Base-by-base conservation (phyloP, 2,329 filamentous ascomycete genomes). In the Cladosporium sp. region DNA sequence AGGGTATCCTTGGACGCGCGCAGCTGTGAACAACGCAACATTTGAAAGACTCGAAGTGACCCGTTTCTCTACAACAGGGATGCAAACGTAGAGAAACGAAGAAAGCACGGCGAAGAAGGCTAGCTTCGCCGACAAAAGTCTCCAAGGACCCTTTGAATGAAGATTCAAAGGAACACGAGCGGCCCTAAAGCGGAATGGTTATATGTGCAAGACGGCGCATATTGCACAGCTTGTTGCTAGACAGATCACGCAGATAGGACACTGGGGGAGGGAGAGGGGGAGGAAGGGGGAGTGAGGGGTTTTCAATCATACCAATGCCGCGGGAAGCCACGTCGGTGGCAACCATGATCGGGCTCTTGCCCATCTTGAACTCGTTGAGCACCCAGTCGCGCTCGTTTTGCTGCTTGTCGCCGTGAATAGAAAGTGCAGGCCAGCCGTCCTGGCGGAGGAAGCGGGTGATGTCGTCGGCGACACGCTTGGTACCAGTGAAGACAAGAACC, bases 361-460 rank as follows among this genome's bases (percentile, higher is more conserved):
- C 92, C 66, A 90, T 90, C 87, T 97, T 99, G 87, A 99, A 99
- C 78, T 97, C 93, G 78, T 97, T 95, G 74, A 99, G 84, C 71
- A 97, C 94, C 92, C 94, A 97, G 78, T 97, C 94, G 82, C 94
- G 92, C 82, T 99, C 94, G 78, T 97, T 96, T 75, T 99, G 94
- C 75, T 97, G 92, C 83, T 97, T 97, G 81, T 97, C 94, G 73
- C 94, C 94, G 82, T 99, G 94, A 69, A 99, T 97, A 63, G 94
- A 97, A 67, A 97, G 86, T 56, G 93, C 93, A 60, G 94, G 94
- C 92, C 94, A 99, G 72, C 94, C 94, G 71, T 97, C 93, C 75
- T 97, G 93, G 75, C 93, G 92, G 59, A 97, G 88, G 83, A 96
- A 96, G 71, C 92, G 88, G 67, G 93, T 97, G 66, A 99, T 99